Evolutionary conservation across 2,329 filamentous ascomycete species (phyloP).

Genomic region (Pseudocercospora fuligena): DNA sequence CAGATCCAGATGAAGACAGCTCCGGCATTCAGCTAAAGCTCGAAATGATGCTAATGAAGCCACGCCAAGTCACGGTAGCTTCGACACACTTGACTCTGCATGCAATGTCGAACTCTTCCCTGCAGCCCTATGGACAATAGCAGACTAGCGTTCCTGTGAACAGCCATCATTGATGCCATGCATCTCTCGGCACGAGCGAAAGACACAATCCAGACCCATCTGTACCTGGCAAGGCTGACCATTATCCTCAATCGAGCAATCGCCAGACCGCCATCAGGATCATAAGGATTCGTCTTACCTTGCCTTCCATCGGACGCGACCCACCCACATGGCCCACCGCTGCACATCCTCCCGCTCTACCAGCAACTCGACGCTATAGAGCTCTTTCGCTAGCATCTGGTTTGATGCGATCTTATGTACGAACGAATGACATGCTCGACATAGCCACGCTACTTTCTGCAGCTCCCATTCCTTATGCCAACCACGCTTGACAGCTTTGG

Average conservation of each 20-base stretch:
- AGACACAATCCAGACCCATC: background rate
- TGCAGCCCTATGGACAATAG: background rate
- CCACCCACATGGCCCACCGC: conserved; percentile 74
- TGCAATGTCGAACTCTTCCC: background rate
- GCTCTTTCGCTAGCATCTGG: conserved; percentile 76
- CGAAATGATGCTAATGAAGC: background rate
- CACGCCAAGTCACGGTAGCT: conserved; percentile 6
- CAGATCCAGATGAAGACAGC: background rate
- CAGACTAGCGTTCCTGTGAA: background rate
- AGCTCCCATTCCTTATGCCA: conserved; percentile 79
- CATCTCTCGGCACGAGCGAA: background rate
- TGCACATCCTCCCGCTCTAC: conserved; percentile 72
- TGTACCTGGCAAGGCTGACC: conserved; percentile 3
- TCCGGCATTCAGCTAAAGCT: background rate
- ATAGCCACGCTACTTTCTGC: conserved; percentile 84
- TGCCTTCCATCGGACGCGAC: conserved; percentile 74
- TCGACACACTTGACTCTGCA: background rate
- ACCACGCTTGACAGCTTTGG: conserved; percentile 73
- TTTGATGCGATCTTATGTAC: conserved; percentile 77
- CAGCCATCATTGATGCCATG: background rate
- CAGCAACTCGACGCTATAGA: conserved; percentile 74
- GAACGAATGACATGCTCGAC: conserved; percentile 80
- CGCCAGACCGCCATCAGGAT: background rate
- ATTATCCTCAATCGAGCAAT: background rate
- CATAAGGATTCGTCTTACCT: conserved; percentile 39